Conservation (phyloP, 176 grass and related monocot species). For the Triticum monococcum region DNA sequence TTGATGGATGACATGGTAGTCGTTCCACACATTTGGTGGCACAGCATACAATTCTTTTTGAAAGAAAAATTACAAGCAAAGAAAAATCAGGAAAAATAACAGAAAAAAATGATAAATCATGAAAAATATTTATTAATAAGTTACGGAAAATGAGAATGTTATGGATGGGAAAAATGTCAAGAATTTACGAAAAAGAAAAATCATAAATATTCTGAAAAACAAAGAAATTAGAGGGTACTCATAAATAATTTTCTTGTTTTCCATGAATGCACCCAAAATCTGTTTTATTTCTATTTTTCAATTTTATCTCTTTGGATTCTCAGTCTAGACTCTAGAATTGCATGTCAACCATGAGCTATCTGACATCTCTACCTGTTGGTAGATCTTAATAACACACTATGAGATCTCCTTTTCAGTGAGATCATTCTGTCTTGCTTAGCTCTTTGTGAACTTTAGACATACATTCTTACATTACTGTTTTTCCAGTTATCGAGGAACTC, state of each 20-base stretch:
- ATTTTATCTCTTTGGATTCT: neutral
- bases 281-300: neutral
- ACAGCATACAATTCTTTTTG: too few relatives aligned
- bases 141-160: neutral
- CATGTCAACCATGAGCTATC: neutral
- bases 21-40: too few relatives aligned
- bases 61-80: too few relatives aligned
- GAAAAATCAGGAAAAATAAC: neutral
- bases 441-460: slow-evolving; percentile 22
- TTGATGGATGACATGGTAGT: neutral
- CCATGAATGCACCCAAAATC: neutral
- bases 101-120: neutral
- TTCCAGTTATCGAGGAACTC: slow-evolving; percentile 80
- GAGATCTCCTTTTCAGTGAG: neutral
- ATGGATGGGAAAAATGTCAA: neutral
- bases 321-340: neutral
- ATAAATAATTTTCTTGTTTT: neutral
- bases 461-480: slow-evolving; percentile 30
- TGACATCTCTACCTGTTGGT: neutral
- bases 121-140: neutral
- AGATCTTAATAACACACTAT: neutral
- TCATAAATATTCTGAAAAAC: neutral
- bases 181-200: neutral
- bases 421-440: neutral
- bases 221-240: neutral